Evolutionary conservation across 2,329 filamentous ascomycete species (phyloP), one percentile per base, ranked within the genome.

Genomic region (Lachnellula arida): DNA sequence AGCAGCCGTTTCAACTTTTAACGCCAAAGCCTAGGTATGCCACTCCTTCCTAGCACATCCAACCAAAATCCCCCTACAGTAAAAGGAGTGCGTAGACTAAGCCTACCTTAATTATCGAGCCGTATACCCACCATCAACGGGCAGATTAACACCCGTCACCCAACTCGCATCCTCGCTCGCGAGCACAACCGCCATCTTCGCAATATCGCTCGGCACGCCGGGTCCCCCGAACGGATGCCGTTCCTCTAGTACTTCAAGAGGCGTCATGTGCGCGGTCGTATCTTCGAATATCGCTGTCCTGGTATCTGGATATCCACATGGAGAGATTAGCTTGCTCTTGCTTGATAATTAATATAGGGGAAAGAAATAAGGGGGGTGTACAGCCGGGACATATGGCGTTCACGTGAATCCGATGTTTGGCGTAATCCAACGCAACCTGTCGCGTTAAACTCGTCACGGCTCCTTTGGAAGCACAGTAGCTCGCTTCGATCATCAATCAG

Each of bases 331-430:
- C 9, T 11, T 32, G 28, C 28, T 32, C 28, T 49, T 17, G 32
- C 28, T 39, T 11, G 9, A 51, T 44, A 12, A 25, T 6, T n/a
- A n/a, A 23, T 15, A 25, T 12, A 6, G 15, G 6, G 4, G 15
- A 32, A 39, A 15, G 23, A 39, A 47, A 1, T 6, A 25, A 42
- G 44, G 8, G 8, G 22, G 12, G 53, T 56, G 22, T 65, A 69
- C 65, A 81, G 5, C 80, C 80, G 4, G 80, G 80, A 52, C 78
- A 80, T 5, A 82, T 71, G 0, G 78, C 77, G 60, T 82, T 82
- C 35, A 75, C 73, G 57, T 82, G 79, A 25, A 82, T 79, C 0
- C 72, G 68, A 11, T 76, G 64, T 0, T 65, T 64, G 0, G 75
- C 79, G 59, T 78, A 80, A 42, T 82, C 80, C 37, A 78, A 57